Conservation (phyloP, 2,329 filamentous ascomycete genomes). For the Fusarium sp. region DNA sequence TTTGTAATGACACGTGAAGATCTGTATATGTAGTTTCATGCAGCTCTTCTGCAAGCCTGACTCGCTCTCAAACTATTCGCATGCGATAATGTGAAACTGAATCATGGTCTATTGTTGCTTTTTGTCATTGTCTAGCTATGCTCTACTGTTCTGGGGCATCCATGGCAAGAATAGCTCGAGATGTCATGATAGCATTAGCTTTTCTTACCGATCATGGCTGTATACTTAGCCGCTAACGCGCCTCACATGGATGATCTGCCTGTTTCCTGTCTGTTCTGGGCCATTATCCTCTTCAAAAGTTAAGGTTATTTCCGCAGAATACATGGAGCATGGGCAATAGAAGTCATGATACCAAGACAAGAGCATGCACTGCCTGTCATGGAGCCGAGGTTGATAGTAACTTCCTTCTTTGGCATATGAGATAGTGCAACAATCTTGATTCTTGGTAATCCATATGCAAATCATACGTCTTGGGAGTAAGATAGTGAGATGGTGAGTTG, state of each 20-base stretch:
- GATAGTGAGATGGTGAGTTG: slow-evolving; percentile 15
- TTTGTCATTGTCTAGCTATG: neutral
- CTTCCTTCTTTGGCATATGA: neutral
- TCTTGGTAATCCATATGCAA: slow-evolving; percentile 24
- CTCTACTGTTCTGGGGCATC: neutral
- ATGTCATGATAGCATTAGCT: slow-evolving; percentile 12
- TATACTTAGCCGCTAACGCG: slow-evolving; percentile 12
- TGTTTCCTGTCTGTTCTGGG: neutral
- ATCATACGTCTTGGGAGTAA: slow-evolving; percentile 39
- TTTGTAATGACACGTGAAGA: neutral
- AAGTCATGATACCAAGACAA: slow-evolving; percentile 17
- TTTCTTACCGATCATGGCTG: neutral
- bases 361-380: slow-evolving; percentile 8
- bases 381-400: neutral
- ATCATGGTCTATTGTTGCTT: neutral
- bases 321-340: neutral
- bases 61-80: neutral
- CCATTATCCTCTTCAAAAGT: slow-evolving; percentile 10
- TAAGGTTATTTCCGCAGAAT: neutral
- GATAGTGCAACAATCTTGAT: slow-evolving; percentile 1
- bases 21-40: neutral
- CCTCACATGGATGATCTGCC: slow-evolving; percentile 3
- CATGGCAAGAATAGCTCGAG: neutral
- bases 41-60: neutral
- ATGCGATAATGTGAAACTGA: neutral